A percentile compares a stretch with the other conserved stretches of the same genome.
Conservation (phyloP, 345 rosid species). For the Noccaea caerulescens region DNA sequence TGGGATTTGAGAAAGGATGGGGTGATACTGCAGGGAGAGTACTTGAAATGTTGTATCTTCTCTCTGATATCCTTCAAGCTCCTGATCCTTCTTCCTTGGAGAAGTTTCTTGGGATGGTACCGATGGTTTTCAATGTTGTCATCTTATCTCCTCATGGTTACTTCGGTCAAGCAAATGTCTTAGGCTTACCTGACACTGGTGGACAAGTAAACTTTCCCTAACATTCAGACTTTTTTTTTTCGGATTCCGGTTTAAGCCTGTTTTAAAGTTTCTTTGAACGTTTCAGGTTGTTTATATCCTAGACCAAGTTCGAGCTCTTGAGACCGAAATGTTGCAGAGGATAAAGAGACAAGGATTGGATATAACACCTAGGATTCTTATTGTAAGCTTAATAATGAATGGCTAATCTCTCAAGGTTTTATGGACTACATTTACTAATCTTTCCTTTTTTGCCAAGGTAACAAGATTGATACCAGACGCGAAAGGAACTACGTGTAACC, state of each 20-base stretch:
- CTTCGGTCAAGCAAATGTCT: constrained; percentile 99
- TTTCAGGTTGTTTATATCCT: constrained; percentile 89
- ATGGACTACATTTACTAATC: constrained; percentile 3
- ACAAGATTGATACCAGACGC: constrained; percentile 94
- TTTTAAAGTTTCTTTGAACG: neutral
- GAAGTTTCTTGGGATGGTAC: constrained; percentile 91
- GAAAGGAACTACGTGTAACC: constrained; percentile 94
- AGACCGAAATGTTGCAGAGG: constrained; percentile 84
- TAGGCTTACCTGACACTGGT: constrained; percentile 98
- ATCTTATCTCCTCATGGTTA: constrained; percentile 97
- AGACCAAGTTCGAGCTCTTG: constrained; percentile 98
- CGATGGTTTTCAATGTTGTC: constrained; percentile 95
- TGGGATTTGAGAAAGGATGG: constrained; percentile 99
- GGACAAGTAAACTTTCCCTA: constrained; percentile 67
- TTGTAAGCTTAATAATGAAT: constrained; percentile 54
- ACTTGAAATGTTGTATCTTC: constrained; percentile 79
- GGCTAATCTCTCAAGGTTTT: neutral
- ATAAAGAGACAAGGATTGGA: constrained; percentile 89
- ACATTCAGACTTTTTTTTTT: neutral
- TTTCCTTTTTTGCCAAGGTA: constrained; percentile 53
- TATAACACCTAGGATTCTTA: constrained; percentile 79
- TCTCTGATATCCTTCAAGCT: constrained; percentile 91
- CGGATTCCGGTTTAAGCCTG: neutral
- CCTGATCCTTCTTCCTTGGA: constrained; percentile 93
- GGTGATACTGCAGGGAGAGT: constrained; percentile 88